Conservation (phyloP, 169 alveolate genomes). For the Hepatocystis sp. region DNA sequence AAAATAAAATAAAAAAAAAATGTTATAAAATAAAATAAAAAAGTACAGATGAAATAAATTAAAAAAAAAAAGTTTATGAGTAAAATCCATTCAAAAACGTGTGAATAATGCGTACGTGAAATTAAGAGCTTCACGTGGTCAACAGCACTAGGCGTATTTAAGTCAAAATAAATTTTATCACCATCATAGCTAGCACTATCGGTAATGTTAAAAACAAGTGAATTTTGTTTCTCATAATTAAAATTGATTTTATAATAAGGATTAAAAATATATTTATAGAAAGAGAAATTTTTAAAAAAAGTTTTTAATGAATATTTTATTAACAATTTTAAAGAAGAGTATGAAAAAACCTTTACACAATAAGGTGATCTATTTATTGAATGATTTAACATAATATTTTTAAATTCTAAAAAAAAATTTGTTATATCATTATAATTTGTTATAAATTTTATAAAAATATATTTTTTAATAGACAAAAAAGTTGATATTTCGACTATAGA, state of each 20-base stretch:
- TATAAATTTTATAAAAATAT: conserved; percentile 40
- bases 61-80: no score
- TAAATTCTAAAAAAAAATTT: conserved; percentile 37
- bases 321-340: conserved; percentile 24
- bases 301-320: conserved; percentile 28
- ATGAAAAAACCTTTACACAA: conserved; percentile 47
- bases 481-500: conserved; percentile 51
- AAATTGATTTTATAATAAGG: conserved; percentile 34
- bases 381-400: conserved; percentile 39
- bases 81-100: no score
- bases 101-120: no score
- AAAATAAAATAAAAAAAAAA: neutral
- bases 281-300: conserved; percentile 27
- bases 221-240: conserved; percentile 4
- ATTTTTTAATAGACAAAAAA: conserved; percentile 27
- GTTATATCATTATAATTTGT: conserved; percentile 5
- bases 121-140: conserved; percentile 9
- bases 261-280: conserved; percentile 43
- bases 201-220: neutral
- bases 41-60: no score
- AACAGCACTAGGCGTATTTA: neutral
- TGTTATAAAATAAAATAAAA: no score
- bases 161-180: neutral
- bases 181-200: conserved; percentile 14
- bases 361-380: conserved; percentile 39